Evolutionary conservation across 1,284 basidiomycete species (phyloP).

Genomic region (Pterulicium gracile): DNA sequence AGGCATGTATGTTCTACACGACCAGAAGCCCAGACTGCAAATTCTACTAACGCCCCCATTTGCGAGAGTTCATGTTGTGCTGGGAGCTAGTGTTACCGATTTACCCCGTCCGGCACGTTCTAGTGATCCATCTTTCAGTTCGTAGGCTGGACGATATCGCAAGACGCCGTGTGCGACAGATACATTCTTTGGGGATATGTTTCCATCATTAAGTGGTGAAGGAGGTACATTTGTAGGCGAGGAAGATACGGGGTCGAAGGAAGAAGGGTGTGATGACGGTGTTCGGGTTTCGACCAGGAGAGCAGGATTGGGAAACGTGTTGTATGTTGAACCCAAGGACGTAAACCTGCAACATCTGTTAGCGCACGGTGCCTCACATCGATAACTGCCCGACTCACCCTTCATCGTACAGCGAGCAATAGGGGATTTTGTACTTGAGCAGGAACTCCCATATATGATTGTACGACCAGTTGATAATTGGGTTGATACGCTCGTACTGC

Average conservation of each 20-base stretch:
- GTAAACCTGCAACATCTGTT: slow-evolving; percentile 60
- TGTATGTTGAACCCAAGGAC: slow-evolving; percentile 89
- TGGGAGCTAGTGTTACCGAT: too few species aligned
- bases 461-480: slow-evolving; percentile 94
- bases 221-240: slow-evolving; percentile 16
- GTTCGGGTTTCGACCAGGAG: slow-evolving; percentile 32
- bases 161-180: slow-evolving; percentile 9
- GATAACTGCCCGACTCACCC: slow-evolving; percentile 45
- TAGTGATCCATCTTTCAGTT: slow-evolving; percentile 62
- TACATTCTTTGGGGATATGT: slow-evolving; percentile 3
- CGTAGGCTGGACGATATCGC: slow-evolving; percentile 69
- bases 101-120: slow-evolving; percentile 60
- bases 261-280: slow-evolving; percentile 7
- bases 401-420: slow-evolving; percentile 85
- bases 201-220: slow-evolving; percentile 11
- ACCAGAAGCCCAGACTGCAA: too few species aligned
- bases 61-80: too few species aligned
- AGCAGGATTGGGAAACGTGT: slow-evolving; percentile 88
- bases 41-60: too few species aligned
- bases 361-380: background rate
- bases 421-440: slow-evolving; percentile 64
- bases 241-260: slow-evolving; percentile 5
- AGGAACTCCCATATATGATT: slow-evolving; percentile 86
- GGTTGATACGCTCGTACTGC: slow-evolving; percentile 83
- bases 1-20: too few species aligned